Conservation (phyloP, 2,329 filamentous ascomycete species). For the Pyrenophora graminea region DNA sequence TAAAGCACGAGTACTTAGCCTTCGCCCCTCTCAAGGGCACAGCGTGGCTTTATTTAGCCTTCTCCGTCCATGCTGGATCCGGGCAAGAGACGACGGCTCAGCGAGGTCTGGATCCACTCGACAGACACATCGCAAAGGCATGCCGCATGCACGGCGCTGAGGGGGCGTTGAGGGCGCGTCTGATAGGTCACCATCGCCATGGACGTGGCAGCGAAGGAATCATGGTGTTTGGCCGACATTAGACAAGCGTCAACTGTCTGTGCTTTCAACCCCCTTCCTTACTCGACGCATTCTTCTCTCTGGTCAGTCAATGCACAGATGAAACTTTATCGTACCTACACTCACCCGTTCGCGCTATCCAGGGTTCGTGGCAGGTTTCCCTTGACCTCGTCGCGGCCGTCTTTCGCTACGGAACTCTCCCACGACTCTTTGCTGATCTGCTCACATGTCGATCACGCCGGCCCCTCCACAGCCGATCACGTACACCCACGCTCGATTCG, state of each 20-base stretch:
- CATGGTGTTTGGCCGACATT: neutral
- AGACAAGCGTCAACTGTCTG: too few relatives aligned
- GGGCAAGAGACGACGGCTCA: constrained; percentile 8
- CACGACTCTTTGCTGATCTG: neutral
- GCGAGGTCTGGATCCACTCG: constrained; percentile 8
- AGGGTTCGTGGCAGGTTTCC: neutral
- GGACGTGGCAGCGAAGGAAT: neutral
- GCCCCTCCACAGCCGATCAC: constrained; percentile 13
- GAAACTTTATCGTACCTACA: too few relatives aligned
- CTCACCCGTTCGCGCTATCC: neutral
- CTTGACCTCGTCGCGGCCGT: neutral
- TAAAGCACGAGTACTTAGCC: constrained; percentile 9
- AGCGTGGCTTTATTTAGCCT: constrained; percentile 18
- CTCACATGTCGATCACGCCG: constrained; percentile 5
- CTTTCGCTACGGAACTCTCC: neutral
- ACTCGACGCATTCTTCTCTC: neutral
- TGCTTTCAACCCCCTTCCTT: neutral
- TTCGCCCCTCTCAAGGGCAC: constrained; percentile 14
- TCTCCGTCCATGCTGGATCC: constrained; percentile 5
- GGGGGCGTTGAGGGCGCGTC: neutral
- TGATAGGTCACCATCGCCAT: neutral
- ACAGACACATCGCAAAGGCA: constrained; percentile 1
- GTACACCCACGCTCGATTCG: neutral
- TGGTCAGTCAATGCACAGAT: too few relatives aligned
- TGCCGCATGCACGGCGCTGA: constrained; percentile 2